Conservation (phyloP, 805 yeast species). For the Candida tallmaniae region DNA sequence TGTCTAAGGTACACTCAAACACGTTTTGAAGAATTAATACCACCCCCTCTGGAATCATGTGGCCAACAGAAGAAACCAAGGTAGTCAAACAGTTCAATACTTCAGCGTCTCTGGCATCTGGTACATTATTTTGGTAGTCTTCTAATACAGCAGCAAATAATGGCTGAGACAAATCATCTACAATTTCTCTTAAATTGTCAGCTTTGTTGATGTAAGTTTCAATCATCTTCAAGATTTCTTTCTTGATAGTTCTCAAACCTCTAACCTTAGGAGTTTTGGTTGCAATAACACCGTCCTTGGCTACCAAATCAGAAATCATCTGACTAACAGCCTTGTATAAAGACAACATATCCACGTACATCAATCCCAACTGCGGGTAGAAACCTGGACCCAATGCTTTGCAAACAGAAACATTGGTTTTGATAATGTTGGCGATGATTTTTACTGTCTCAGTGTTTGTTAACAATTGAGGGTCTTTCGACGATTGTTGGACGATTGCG, state of each 20-base stretch:
- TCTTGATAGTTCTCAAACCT: slow-evolving; percentile 92
- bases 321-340: slow-evolving; percentile 84
- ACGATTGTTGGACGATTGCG: slow-evolving; percentile 80
- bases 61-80: slow-evolving; percentile 82
- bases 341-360: slow-evolving; percentile 85
- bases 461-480: slow-evolving; percentile 75
- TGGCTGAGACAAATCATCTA: slow-evolving; percentile 76
- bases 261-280: slow-evolving; percentile 94
- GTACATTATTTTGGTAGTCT: slow-evolving; percentile 83
- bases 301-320: slow-evolving; percentile 78
- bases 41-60: slow-evolving; percentile 83
- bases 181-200: slow-evolving; percentile 79
- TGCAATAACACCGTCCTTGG: slow-evolving; percentile 77
- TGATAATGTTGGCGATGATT: slow-evolving; percentile 87
- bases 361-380: slow-evolving; percentile 78
- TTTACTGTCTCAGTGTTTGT: slow-evolving; percentile 81
- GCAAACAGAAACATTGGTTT: slow-evolving; percentile 94
- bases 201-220: slow-evolving; percentile 88
- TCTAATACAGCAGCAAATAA: slow-evolving; percentile 79
- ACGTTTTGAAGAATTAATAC: slow-evolving; percentile 83
- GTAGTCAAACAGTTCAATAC: slow-evolving; percentile 94
- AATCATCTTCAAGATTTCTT: slow-evolving; percentile 83
- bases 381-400: slow-evolving; percentile 91
- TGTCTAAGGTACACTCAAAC: slow-evolving; percentile 88
- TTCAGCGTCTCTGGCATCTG: slow-evolving; percentile 97